phyloP scores from a whole-genome alignment of 306 rosid genomes.

The Dryas alaskensis region DNA sequence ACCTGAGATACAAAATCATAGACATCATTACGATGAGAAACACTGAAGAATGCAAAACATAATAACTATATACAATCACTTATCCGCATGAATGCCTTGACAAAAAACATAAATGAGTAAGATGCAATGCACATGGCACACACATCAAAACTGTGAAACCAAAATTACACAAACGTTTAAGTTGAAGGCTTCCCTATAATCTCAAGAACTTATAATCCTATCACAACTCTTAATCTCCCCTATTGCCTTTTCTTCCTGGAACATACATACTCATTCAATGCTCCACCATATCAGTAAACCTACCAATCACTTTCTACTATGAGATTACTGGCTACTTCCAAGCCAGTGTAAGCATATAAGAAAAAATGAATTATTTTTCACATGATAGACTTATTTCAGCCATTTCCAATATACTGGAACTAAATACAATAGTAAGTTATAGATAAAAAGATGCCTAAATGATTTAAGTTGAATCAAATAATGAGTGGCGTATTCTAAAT shows the following conservation, averaged over 20 bases:
- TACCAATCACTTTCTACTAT: constrained; percentile 1
- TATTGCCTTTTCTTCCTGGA: not conserved
- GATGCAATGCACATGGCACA: not conserved
- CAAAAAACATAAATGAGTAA: not conserved
- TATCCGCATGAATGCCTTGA: too few species aligned
- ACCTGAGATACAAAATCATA: constrained; percentile 56
- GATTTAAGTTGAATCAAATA: not conserved
- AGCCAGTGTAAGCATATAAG: not conserved
- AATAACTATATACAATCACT: constrained; percentile 6
- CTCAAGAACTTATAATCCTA: not conserved
- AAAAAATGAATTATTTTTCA: not conserved
- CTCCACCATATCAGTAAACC: not conserved
- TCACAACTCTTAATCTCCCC: not conserved
- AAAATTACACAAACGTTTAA: not conserved
- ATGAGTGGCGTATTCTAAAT: not conserved
- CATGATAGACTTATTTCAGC: not conserved
- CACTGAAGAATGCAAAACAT: constrained; percentile 15
- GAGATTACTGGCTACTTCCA: not conserved
- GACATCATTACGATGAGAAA: constrained; percentile 17
- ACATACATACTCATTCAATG: not conserved
- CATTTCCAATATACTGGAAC: constrained; percentile 5
- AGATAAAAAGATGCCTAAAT: not conserved
- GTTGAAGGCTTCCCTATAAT: not conserved
- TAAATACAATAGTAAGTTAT: not conserved
- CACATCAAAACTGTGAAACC: not conserved